Evolutionary conservation across 2,329 filamentous ascomycete genomes (phyloP), one percentile per base, ranked within the genome.

Genomic region (Teratosphaeria epicoccoides): DNA sequence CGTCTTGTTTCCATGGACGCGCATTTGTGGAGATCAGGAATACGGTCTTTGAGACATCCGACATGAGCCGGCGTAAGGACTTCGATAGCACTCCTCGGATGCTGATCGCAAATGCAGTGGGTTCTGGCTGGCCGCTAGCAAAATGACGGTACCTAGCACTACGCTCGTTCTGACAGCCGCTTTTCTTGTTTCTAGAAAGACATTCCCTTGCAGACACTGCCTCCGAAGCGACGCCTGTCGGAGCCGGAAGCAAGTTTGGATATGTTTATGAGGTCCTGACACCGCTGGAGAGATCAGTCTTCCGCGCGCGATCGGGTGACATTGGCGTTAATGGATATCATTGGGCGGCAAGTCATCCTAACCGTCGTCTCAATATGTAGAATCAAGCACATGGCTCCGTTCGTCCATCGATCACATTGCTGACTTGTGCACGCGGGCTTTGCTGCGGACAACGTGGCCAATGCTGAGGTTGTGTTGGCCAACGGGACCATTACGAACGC

Each of bases 341-440:
- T 52, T 63, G 11, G 64, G 64, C 17, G 63, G 63, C 26, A 63
- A 63, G 29, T 12, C n/a, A 58, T 60, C 45, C 49, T 58, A 24
- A 56, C 54, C 33, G 52, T 53, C 20, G 12, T 6, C 29, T 14
- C 52, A 60, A 55, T 52, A 56, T 50, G 55, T 57, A 28, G 44
- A 29, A 43, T 47, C 22, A 28, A 3, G 22, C 10, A 10, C 22
- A 11, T 40, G n/a, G n/a, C n/a, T n/a, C n/a, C n/a, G n/a, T 70
- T 73, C 47, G 75, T 66, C 49, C 70, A 77, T 25, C 52, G 66
- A 76, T 14, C 71, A 59, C 29, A 57, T 66, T 11, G 52, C 57
- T 24, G 57, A 59, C 26, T 75, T 11, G 66, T 17, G 11, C 14
- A 24, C 24, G 6, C 43, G 22, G 47, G 47, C 6, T 43, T 49